Evolutionary conservation across 148 eudicot genomes (phyloP), one percentile per base, ranked within the genome.

Genomic region (Heliosperma pusillum): DNA sequence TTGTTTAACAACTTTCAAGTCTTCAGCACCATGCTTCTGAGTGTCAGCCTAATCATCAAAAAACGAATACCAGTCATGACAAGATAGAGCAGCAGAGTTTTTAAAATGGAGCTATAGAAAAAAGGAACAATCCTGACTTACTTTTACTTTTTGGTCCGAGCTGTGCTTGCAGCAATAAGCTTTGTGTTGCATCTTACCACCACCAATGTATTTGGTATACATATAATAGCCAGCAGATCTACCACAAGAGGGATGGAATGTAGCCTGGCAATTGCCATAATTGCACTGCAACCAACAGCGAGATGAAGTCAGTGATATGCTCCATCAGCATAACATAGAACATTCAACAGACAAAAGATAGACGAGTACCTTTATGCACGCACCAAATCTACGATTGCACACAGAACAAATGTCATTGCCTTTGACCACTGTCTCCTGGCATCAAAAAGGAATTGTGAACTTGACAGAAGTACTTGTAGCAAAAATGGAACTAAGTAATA

Each of bases 151-250:
- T 83, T 95, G 97, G 68, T 89, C 95, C 82, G 79, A 36, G 77
- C 99, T 95, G 76, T 95, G 99, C 81, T 88, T 92, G 76, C 87
- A 89, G 82, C 99, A 95, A 73, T 92, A 95, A 74, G 96, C 92
- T 86, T 88, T 92, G 84, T 86, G 96, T 68, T 87, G 97, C 86
- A 88, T 80, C 86, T 88, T 95, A 66, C 92, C 89, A 73, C 90
- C 89, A 78, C 69, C 77, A 68, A 74, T 58, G 75, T 81, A 83
- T 70, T 87, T 89, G 69, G 82, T 76, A 69, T 73, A 90, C 94
- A 95, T 85, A 81, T 84, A 92, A 74, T 83, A 90, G 57, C 90
- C 92, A 83, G 96, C 92, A 86, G 82, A 86, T 80, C 93, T 92
- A 74, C 92, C 97, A 90, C 99, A 95, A 45, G 88, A 76, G 16